Conservation (phyloP, 257 asterid species). For the Scutellaria minor region DNA sequence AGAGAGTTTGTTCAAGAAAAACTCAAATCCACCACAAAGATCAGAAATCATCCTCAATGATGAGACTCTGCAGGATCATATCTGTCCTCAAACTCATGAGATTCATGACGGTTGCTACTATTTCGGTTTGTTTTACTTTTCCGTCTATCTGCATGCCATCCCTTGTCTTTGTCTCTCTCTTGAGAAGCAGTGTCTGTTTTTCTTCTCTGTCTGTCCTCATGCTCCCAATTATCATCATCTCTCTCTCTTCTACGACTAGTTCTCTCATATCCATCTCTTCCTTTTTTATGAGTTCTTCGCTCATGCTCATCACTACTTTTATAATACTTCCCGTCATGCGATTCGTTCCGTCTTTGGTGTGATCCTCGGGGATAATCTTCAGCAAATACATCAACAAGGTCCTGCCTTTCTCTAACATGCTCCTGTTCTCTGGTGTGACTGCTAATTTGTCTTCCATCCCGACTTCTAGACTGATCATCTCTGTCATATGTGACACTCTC, state of each 20-base stretch:
- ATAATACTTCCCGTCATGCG: conserved; percentile 36
- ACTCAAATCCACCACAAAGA: conserved; percentile 28
- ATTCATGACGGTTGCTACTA: conserved; percentile 43
- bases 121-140: conserved; percentile 32
- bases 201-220: conserved; percentile 40
- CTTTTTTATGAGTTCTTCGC: conserved; percentile 32
- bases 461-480: conserved; percentile 36
- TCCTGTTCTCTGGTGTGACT: conserved; percentile 37
- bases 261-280: conserved; percentile 43
- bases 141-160: conserved; percentile 32
- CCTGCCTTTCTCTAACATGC: conserved; percentile 40
- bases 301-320: conserved; percentile 42
- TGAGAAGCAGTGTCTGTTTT: conserved; percentile 38
- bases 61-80: conserved; percentile 63
- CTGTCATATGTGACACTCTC: conserved; percentile 40
- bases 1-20: background rate
- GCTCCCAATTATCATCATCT: conserved; percentile 43
- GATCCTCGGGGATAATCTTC: conserved; percentile 47
- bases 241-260: conserved; percentile 53
- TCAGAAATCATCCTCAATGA: conserved; percentile 40
- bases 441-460: conserved; percentile 37
- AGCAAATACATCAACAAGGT: conserved; percentile 36
- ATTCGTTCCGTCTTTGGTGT: conserved; percentile 43
- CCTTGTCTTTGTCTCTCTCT: conserved; percentile 39
- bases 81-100: conserved; percentile 66